Percentiles rank a stretch among this genome's conserved stretches.
Conservation (phyloP, 1,139 yeast genomes). For the Kodamaea fungicola region DNA sequence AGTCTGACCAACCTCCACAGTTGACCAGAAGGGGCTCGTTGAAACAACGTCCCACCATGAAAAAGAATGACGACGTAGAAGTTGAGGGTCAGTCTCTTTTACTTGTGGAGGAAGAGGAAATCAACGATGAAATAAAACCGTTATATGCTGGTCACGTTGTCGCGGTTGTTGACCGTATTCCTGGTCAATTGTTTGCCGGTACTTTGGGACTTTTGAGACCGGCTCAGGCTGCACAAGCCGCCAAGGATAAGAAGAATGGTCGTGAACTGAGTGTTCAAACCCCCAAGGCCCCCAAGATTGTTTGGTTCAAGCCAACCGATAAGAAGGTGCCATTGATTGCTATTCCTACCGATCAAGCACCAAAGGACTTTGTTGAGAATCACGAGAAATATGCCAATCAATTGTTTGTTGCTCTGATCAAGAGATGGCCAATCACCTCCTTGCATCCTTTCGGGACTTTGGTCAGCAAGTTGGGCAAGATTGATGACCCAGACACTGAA, state of each 20-base stretch:
- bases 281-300: conserved; percentile 80
- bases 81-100: conserved; percentile 95
- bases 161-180: conserved; percentile 95
- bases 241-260: conserved; percentile 62
- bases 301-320: conserved; percentile 98
- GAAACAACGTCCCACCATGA: conserved; percentile 96
- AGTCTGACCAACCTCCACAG: conserved; percentile 13
- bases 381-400: conserved; percentile 80
- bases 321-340: conserved; percentile 97
- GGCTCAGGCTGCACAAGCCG: conserved; percentile 90
- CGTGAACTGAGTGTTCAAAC: conserved; percentile 47
- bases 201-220: conserved; percentile 92
- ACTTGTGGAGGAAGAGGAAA: conserved; percentile 92
- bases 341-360: conserved; percentile 97
- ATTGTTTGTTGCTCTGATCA: conserved; percentile 89
- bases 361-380: conserved; percentile 89
- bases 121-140: conserved; percentile 89
- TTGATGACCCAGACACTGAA: conserved; percentile 75
- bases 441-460: conserved; percentile 96
- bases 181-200: conserved; percentile 93
- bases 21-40: conserved; percentile 85
- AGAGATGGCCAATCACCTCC: conserved; percentile 98
- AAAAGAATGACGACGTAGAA: conserved; percentile 96
- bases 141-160: conserved; percentile 97
- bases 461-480: conserved; percentile 79